Base-by-base conservation (phyloP, 441 rosid species). In the Erodium moschatum region DNA sequence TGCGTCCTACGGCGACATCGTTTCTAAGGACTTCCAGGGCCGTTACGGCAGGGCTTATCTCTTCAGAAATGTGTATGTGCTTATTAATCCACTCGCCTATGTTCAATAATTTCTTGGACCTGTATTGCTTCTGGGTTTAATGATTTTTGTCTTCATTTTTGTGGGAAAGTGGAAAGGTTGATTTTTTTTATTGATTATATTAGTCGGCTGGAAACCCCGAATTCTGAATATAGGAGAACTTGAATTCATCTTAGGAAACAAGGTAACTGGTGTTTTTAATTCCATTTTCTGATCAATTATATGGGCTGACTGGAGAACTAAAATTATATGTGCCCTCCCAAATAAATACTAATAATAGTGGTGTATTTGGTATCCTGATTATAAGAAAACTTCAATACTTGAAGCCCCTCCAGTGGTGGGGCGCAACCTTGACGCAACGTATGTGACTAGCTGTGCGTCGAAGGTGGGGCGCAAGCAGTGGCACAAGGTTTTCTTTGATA, bases 11-110 rank as follows among this genome's bases (percentile, higher is more conserved):
- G 78, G 64, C n/a, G 83, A 79, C 74, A 75, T 81, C 78, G 54
- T 73, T 15, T 83, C 84, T 64, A 81, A 83, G 78, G 77, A 79
- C 0, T 83, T 83, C 54, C 74, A 63, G 10, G 83, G 86, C 38
- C 78, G 81, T 15, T 77, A 3, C 56, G 84, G 84, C 70, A 78
- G 77, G 4, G 84, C 80, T 31, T 81, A 79, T 68, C 82, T 81
- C 63, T 78, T 81, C 78, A 72, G 61, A 29, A 65, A 75, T 15
- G 84, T 75, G 86, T 83, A 73, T 50, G 76, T 35, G 40, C 40
- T 33, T 33, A 33, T 33, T 33, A 33, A 33, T 33, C 6, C 38
- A 33, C 38, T 33, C 38, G 38, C 38, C 38, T 3, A 33, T 24
- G 3, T 33, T 33, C 38, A 5, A 5, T 33, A 3, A 33, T 33